phyloP scores from a whole-genome alignment of 2,329 filamentous ascomycete genomes.

The Tolypocladium pustulatum region DNA sequence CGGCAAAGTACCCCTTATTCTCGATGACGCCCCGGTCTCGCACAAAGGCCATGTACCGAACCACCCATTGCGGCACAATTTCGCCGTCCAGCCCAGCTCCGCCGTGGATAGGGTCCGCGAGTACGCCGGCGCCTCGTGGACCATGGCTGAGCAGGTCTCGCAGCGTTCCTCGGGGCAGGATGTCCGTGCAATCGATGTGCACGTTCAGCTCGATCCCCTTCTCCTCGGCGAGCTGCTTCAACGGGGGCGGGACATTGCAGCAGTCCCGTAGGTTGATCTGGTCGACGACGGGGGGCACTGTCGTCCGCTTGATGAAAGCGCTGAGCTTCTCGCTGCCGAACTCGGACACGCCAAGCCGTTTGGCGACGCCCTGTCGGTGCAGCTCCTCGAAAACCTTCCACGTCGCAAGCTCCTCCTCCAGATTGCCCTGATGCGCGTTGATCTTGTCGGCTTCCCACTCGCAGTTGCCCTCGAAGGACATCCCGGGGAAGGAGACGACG shows the following conservation, averaged over 20 bases:
- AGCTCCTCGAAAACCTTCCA: slow-evolving; percentile 67
- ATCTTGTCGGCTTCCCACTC: slow-evolving; percentile 62
- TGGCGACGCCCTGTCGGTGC: slow-evolving; percentile 59
- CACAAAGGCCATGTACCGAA: slow-evolving; percentile 94
- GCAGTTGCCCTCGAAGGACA: slow-evolving; percentile 88
- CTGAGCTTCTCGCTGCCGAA: slow-evolving; percentile 77
- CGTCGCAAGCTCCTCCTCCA: slow-evolving; percentile 57
- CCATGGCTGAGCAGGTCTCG: slow-evolving; percentile 71
- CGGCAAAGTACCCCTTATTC: slow-evolving; percentile 95
- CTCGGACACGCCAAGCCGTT: slow-evolving; percentile 75
- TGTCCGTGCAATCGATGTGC: slow-evolving; percentile 88
- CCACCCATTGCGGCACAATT: slow-evolving; percentile 83
- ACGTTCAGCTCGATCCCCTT: slow-evolving; percentile 80
- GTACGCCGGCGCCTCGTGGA: slow-evolving; percentile 61
- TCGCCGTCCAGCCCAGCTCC: slow-evolving; percentile 59
- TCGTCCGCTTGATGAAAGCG: slow-evolving; percentile 63
- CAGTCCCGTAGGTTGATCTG: slow-evolving; percentile 96
- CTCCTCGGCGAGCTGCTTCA: slow-evolving; percentile 75
- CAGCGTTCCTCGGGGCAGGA: slow-evolving; percentile 76
- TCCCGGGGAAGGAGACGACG: slow-evolving; percentile 85
- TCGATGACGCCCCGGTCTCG: slow-evolving; percentile 91
- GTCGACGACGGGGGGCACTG: slow-evolving; percentile 69
- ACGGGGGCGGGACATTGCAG: slow-evolving; percentile 84
- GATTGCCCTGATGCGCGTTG: slow-evolving; percentile 51
- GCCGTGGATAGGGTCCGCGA: slow-evolving; percentile 48